These are phyloP conservation scores for Afroboletus lepidellus DNA, from an alignment of 1,284 basidiomycete species.

Conservation along the genomic window DNA sequence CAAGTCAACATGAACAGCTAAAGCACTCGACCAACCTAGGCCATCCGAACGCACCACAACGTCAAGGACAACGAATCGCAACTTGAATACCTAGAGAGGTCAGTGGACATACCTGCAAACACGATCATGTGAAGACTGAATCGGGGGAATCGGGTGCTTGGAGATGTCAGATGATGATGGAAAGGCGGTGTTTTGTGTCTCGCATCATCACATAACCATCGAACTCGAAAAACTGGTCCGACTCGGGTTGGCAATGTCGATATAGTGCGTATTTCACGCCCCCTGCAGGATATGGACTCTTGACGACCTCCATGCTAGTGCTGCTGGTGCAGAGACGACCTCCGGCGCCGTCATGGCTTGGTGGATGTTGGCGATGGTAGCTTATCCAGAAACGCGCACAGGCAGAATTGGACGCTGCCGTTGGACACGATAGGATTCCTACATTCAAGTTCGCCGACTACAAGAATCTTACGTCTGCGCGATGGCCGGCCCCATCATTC, in stretches of 20 bases:
- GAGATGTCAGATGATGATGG: no score
- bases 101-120: no score
- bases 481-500: not conserved
- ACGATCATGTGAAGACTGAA: no score
- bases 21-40: no score
- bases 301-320: not conserved
- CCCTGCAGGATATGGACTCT: not conserved
- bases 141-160: no score
- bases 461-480: constrained; percentile 5
- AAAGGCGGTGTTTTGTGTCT: no score
- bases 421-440: constrained; percentile 24
- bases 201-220: no score
- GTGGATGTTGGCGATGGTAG: constrained; percentile 41
- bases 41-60: no score
- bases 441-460: constrained; percentile 5
- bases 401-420: constrained; percentile 37
- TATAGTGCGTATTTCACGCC: not conserved
- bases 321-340: constrained; percentile 6
- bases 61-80: no score
- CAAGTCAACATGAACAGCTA: no score
- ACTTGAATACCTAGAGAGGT: no score
- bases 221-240: no score
- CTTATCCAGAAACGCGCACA: constrained; percentile 39
- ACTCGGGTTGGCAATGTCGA: not conserved
- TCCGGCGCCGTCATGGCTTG: constrained; percentile 16